Evolutionary conservation across 768 basidiomycete genomes (phyloP), one percentile per base, ranked within the genome.

Genomic region (Hysterangium stoloniferum): DNA sequence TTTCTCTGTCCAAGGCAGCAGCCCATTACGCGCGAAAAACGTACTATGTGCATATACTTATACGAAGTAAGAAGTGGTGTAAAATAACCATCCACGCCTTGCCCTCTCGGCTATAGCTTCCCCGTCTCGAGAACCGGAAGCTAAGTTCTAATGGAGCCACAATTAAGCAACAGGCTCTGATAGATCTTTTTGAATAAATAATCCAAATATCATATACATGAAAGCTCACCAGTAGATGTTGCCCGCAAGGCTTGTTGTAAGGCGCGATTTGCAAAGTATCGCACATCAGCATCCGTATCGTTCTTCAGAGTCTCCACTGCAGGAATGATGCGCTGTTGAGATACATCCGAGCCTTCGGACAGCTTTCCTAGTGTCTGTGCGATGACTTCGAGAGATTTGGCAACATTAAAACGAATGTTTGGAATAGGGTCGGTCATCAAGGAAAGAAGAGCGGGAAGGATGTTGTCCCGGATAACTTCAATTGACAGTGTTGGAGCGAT

Each of bases 371-470:
- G 83, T 0, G 86, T 77, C 13, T 70, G 71, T 1, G 89, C 89
- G 58, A 97, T 76, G 12, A 91, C 81, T 70, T 98, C 95, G 58
- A 98, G 71, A 24, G 88, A 84, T 67, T 97, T 98, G 22, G 94
- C 87, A 25, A 98, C 94, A 64, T 98, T 98, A 76, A 99, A 99
- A 32, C 96, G 89, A 66, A 99, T 98, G 68, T 99, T 99, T 48
- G 96, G 96, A 63, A 99, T 98, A 9, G 89, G 82, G 64, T 99
- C 96, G 45, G 75, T 73, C 13, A 88, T 82, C 38, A 99, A 79
- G 52, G 82, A 76, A 52, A 95, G 69, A 44, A 98, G 77, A 33
- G 87, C 84, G 20, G 82, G 81, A 54, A 97, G 79, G 59, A 98
- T 85, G 46, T 88, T 86, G 42, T 84, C 75, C 28, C 80, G 80